Base-by-base conservation (phyloP, 495 filamentous ascomycete genomes). In the Cercophora sp. region DNA sequence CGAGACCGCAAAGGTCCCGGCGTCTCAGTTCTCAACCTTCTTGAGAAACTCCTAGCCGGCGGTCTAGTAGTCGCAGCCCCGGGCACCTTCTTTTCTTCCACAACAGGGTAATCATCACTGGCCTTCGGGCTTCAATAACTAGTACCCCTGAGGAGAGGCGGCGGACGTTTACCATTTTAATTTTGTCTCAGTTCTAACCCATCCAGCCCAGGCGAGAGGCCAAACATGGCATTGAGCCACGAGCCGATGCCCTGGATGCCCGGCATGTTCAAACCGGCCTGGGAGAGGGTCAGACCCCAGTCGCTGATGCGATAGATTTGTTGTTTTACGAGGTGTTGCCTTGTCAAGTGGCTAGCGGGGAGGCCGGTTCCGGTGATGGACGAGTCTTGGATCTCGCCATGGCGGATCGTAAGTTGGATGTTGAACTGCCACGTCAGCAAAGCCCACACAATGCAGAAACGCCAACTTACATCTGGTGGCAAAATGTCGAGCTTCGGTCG, bases 181-280 rank as follows among this genome's bases (percentile, higher is more conserved):
- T n/a, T n/a, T n/a, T n/a, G n/a, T n/a, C n/a, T n/a, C n/a, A n/a
- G n/a, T n/a, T n/a, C n/a, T n/a, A n/a, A n/a, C n/a, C n/a, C n/a
- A n/a, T n/a, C n/a, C n/a, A n/a, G n/a, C n/a, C n/a, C n/a, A n/a
- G n/a, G n/a, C 20, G 20, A 0, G 2, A 62, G 52, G n/a, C 70
- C 69, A 39, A 75, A 68, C 49, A 75, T 57, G 24, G 44, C 13
- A 22, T 74, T 72, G 0, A 75, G 56, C 64, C 67, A 75, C 16
- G 13, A 48, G 6, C 65, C 70, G 5, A 59, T 46, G 1, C 56
- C 26, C 9, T 61, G 46, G 35, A n/a, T 34, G 26, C 55, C 52
- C 8, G 10, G 19, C 9, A 50, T 24, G 0, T 34, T 40, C 32
- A 48, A 51, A 10, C 52, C 53, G 29, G 55, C 56, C 3, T 20